A percentile compares a stretch with the other conserved stretches of the same genome.
These are phyloP conservation scores for Pestalotiopsis sp. DNA, from an alignment of 2,329 filamentous ascomycete genomes.

Conservation along the genomic window DNA sequence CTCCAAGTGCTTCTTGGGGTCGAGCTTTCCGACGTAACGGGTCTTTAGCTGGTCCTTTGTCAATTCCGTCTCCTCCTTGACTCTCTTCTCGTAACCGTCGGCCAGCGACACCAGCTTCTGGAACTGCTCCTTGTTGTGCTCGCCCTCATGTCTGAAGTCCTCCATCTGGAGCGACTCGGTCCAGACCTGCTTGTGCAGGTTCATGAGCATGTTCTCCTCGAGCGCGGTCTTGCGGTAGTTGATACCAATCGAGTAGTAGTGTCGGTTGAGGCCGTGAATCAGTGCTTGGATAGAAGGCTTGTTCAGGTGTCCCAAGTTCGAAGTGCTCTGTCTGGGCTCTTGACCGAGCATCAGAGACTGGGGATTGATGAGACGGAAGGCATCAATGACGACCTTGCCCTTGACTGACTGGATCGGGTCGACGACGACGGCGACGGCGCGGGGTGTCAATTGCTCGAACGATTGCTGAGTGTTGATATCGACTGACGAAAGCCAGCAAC, in stretches of 20 bases:
- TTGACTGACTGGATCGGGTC: constrained; percentile 99
- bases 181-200: constrained; percentile 99
- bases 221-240: constrained; percentile 97
- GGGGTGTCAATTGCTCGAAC: constrained; percentile 97
- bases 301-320: constrained; percentile 95
- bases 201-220: constrained; percentile 99
- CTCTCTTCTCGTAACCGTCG: constrained; percentile 97
- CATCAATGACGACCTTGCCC: constrained; percentile 98
- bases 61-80: constrained; percentile 97
- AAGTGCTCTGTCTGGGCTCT: constrained; percentile 95
- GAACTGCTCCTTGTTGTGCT: constrained; percentile 84
- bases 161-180: constrained; percentile 97
- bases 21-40: constrained; percentile 96
- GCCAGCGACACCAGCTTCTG: constrained; percentile 85
- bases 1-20: constrained; percentile 98
- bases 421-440: constrained; percentile 95
- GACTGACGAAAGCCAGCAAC: constrained; percentile 97
- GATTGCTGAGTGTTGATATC: constrained; percentile 99
- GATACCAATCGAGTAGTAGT: constrained; percentile 99
- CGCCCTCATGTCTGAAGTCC: constrained; percentile 83
- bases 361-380: constrained; percentile 97
- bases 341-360: constrained; percentile 98
- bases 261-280: constrained; percentile 95
- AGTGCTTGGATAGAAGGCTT: constrained; percentile 99
- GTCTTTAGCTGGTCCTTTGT: constrained; percentile 98